These are phyloP conservation scores for Diplogelasinospora grovesii DNA, from an alignment of 495 filamentous ascomycete species.

Conservation along the genomic window DNA sequence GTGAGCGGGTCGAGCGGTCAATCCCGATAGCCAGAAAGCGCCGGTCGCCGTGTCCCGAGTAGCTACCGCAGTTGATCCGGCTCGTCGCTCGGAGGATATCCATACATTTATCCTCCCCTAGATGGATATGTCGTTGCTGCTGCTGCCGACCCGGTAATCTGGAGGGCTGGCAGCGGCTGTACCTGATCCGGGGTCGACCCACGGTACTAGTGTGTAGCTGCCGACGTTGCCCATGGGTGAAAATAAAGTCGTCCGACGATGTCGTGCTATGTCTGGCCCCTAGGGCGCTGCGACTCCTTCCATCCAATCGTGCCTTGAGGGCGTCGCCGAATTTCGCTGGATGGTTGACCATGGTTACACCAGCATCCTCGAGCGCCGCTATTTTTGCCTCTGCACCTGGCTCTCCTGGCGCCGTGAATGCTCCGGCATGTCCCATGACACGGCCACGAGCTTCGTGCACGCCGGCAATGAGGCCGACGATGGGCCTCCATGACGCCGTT, in stretches of 20 bases:
- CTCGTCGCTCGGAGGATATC: conserved; percentile 49
- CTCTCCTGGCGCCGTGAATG: conserved; percentile 64
- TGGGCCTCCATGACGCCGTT: conserved; percentile 58
- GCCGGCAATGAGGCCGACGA: conserved; percentile 73
- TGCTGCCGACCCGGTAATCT: neutral
- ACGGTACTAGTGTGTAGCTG: conserved; percentile 41
- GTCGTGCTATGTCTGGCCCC: neutral
- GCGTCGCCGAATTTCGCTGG: conserved; percentile 71
- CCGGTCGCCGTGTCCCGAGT: conserved; percentile 27
- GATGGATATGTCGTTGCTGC: conserved; percentile 52
- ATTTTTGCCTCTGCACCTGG: conserved; percentile 60
- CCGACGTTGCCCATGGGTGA: conserved; percentile 24
- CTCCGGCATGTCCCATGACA: conserved; percentile 89
- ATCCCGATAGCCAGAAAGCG: conserved; percentile 54
- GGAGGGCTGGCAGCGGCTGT: neutral
- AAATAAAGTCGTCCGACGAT: neutral
- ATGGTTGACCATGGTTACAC: conserved; percentile 71
- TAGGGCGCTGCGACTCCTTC: neutral
- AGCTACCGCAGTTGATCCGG: conserved; percentile 41
- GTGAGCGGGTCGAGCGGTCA: conserved; percentile 56
- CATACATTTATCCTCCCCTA: conserved; percentile 52
- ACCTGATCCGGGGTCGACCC: conserved; percentile 2
- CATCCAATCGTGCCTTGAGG: conserved; percentile 48
- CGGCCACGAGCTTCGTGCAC: conserved; percentile 55
- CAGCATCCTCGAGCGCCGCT: conserved; percentile 58